A percentile compares a stretch with the other conserved stretches of the same genome.
Evolutionary conservation across 2,329 filamentous ascomycete species (phyloP).

Genomic region (Cladosporium sp.): DNA sequence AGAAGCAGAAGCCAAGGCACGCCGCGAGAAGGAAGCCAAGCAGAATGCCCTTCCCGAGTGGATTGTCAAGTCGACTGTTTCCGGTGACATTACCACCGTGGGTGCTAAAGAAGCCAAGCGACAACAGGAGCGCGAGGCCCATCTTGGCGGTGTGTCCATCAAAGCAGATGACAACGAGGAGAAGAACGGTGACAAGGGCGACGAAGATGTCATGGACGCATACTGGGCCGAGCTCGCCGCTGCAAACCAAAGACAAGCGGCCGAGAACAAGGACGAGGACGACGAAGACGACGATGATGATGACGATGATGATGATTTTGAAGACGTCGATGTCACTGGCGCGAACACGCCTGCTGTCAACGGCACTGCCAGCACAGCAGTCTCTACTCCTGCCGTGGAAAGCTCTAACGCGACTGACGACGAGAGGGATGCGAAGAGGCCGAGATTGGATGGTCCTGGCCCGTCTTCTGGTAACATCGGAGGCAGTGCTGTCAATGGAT

Average conservation of each 20-base stretch:
- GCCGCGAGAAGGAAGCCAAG: slow-evolving; percentile 38
- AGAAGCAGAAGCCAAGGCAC: slow-evolving; percentile 35
- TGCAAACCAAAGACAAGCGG: slow-evolving; percentile 53
- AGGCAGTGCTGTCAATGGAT: slow-evolving; percentile 24
- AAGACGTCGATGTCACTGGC: slow-evolving; percentile 57
- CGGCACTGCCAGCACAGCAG: slow-evolving; percentile 39
- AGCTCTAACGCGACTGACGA: slow-evolving; percentile 41
- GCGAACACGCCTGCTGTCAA: slow-evolving; percentile 33
- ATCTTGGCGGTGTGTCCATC: slow-evolving; percentile 40
- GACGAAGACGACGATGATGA: slow-evolving; percentile 53
- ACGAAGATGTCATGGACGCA: slow-evolving; percentile 63
- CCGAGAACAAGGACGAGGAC: slow-evolving; percentile 54
- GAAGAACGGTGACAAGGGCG: slow-evolving; percentile 41
- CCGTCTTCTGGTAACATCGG: slow-evolving; percentile 24
- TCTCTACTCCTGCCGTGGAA: slow-evolving; percentile 32
- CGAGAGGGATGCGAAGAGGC: slow-evolving; percentile 60
- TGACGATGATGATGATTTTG: slow-evolving; percentile 54
- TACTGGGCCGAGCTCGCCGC: slow-evolving; percentile 68
- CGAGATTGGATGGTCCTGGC: slow-evolving; percentile 59
- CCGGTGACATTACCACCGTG: slow-evolving; percentile 49
- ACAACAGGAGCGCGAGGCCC: slow-evolving; percentile 43
- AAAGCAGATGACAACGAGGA: slow-evolving; percentile 51
- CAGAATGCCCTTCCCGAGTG: slow-evolving; percentile 41
- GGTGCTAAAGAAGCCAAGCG: slow-evolving; percentile 40
- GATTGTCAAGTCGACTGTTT: slow-evolving; percentile 41